These are phyloP conservation scores for Gastrodia elata DNA, from an alignment of 106 monocot species.

Conservation along the genomic window DNA sequence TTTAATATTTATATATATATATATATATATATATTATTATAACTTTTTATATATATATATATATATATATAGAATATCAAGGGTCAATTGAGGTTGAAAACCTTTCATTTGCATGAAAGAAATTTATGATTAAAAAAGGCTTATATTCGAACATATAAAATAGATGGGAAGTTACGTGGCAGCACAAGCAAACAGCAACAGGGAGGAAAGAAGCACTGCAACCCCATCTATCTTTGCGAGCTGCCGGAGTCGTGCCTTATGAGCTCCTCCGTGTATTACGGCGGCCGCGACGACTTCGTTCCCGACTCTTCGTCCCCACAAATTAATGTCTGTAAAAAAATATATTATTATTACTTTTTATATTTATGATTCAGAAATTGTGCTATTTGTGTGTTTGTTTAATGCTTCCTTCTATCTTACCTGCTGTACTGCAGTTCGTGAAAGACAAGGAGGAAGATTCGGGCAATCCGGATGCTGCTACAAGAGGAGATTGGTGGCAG, in stretches of 20 bases:
- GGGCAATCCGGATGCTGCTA: conserved; percentile 1
- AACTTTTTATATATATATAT: too few relatives aligned
- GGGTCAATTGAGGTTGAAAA: too few relatives aligned
- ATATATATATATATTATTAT: too few relatives aligned
- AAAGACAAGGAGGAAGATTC: conserved; percentile 14
- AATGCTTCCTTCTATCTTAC: too few relatives aligned
- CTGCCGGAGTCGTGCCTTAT: conserved; percentile 13
- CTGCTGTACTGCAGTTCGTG: conserved; percentile 6
- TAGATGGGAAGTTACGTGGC: conserved; percentile 5
- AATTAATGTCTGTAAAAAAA: not conserved
- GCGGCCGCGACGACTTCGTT: conserved; percentile 14
- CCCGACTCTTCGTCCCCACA: conserved; percentile 1
- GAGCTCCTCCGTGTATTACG: conserved; percentile 24
- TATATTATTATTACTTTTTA: not conserved
- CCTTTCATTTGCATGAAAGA: too few relatives aligned
- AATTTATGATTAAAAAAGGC: too few relatives aligned
- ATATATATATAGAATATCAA: too few relatives aligned
- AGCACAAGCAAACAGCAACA: conserved; percentile 9
- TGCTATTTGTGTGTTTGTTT: not conserved
- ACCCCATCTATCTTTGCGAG: not conserved
- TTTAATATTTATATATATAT: too few relatives aligned
- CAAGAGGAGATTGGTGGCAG: conserved; percentile 27
- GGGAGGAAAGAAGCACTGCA: not conserved
- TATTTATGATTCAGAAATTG: not conserved
- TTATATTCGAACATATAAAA: too few relatives aligned